These are phyloP conservation scores for Yamadazyma blattariae DNA, from an alignment of 1,139 yeast genomes.

Conservation along the genomic window DNA sequence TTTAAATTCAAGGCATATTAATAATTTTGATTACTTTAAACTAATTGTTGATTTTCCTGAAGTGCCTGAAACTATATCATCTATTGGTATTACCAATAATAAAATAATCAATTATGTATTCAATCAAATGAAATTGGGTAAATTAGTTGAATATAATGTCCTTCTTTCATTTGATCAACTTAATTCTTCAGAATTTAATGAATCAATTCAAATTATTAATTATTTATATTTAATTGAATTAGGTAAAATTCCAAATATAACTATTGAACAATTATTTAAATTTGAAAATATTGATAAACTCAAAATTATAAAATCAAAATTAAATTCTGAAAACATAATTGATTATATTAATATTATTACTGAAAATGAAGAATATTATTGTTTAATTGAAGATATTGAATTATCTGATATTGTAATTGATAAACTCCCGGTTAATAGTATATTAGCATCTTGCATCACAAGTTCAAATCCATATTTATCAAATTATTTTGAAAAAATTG, in stretches of 20 bases:
- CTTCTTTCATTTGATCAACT: slow-evolving; percentile 14
- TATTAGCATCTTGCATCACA: slow-evolving; percentile 1
- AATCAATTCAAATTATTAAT: slow-evolving; percentile 7
- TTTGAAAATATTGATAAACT: slow-evolving; percentile 5
- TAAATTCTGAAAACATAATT: slow-evolving; percentile 7
- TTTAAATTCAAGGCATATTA: slow-evolving; percentile 4
- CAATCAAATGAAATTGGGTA: slow-evolving; percentile 2
- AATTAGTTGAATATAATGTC: slow-evolving; percentile 14
- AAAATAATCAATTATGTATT: slow-evolving; percentile 7
- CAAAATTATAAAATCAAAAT: slow-evolving; percentile 7
- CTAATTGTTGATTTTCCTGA: not conserved
- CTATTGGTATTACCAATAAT: slow-evolving; percentile 3
- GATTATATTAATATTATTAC: slow-evolving; percentile 6
- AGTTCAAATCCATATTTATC: slow-evolving; percentile 26
- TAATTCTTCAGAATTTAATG: slow-evolving; percentile 5
- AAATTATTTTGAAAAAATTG: slow-evolving; percentile 13
- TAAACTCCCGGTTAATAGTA: not conserved
- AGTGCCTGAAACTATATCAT: slow-evolving; percentile 3
- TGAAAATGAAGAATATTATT: slow-evolving; percentile 1
- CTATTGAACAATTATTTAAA: slow-evolving; percentile 9
- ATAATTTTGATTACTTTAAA: slow-evolving; percentile 8
- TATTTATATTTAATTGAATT: slow-evolving; percentile 6
- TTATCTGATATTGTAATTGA: slow-evolving; percentile 5
- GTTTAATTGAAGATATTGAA: slow-evolving; percentile 7
- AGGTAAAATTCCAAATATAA: slow-evolving; percentile 6